phyloP scores from a whole-genome alignment of 306 rosid genomes.

The Mimosa pudica region DNA sequence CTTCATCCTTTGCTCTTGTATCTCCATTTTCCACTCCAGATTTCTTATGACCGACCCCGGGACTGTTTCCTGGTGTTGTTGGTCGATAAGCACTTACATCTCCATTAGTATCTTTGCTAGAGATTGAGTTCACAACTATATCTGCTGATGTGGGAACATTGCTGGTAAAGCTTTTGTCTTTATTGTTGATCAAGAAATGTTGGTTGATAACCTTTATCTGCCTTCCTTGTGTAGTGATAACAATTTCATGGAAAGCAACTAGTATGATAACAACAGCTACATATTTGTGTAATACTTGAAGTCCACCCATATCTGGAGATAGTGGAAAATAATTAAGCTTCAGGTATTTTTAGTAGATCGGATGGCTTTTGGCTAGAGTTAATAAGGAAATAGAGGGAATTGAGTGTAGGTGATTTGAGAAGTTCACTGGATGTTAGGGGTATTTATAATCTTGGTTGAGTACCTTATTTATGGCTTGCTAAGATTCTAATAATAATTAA shows the following conservation, averaged over 20 bases:
- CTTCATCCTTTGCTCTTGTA: slow-evolving; percentile 13
- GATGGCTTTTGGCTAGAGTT: background rate
- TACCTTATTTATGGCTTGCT: background rate
- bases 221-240: slow-evolving; percentile 9
- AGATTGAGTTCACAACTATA: background rate
- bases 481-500: background rate
- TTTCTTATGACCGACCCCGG: slow-evolving; percentile 52
- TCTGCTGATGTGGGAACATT: background rate
- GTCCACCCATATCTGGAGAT: background rate
- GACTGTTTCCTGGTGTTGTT: slow-evolving; percentile 52
- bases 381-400: background rate
- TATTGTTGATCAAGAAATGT: background rate
- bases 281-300: slow-evolving; percentile 1
- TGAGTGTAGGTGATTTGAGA: background rate
- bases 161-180: background rate
- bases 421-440: background rate
- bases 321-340: background rate
- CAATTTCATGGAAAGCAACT: background rate
- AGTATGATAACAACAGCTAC: background rate
- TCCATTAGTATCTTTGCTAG: background rate
- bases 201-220: slow-evolving; percentile 4
- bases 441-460: background rate
- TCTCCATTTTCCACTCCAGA: background rate
- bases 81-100: slow-evolving; percentile 36
- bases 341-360: background rate